These are phyloP conservation scores for Pichia terricola DNA, from an alignment of 1,139 yeast genomes.

Conservation along the genomic window DNA sequence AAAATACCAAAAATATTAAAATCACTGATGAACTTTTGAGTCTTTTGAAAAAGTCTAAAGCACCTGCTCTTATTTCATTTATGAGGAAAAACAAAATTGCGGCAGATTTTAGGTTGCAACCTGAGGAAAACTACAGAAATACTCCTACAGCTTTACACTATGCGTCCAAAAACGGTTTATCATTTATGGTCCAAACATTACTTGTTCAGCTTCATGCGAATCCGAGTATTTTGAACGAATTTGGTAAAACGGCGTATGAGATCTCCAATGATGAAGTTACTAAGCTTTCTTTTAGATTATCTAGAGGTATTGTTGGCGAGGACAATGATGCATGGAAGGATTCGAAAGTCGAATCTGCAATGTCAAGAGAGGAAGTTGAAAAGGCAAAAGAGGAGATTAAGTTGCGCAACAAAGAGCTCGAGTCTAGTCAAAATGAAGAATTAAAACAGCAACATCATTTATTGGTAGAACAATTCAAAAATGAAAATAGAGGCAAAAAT, in stretches of 20 bases:
- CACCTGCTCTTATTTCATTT: conserved; percentile 62
- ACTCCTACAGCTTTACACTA: conserved; percentile 75
- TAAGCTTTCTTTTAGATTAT: conserved; percentile 54
- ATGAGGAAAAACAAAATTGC: conserved; percentile 52
- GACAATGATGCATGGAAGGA: conserved; percentile 41
- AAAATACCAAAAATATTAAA: conserved; percentile 24
- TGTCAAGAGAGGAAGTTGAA: conserved; percentile 38
- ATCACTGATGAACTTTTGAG: conserved; percentile 44
- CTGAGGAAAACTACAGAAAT: conserved; percentile 38
- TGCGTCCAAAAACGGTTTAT: conserved; percentile 60
- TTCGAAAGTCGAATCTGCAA: conserved; percentile 59
- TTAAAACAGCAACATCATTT: conserved; percentile 25
- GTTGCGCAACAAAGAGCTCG: conserved; percentile 1
- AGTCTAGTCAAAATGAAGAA: conserved; percentile 1
- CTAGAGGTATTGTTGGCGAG: conserved; percentile 53
- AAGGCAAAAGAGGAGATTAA: conserved; percentile 1
- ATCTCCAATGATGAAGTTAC: conserved; percentile 35
- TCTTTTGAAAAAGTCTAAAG: conserved; percentile 63
- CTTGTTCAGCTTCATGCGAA: conserved; percentile 61
- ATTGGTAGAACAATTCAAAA: conserved; percentile 24
- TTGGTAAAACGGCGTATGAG: conserved; percentile 60
- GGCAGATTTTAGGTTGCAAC: conserved; percentile 42
- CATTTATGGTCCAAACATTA: conserved; percentile 59
- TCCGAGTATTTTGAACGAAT: conserved; percentile 45
- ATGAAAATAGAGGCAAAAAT: conserved; percentile 8